Percentiles rank a stretch among this genome's conserved stretches.
phyloP scores from a whole-genome alignment of 2,329 filamentous ascomycete species.

The Colletotrichum sp. region DNA sequence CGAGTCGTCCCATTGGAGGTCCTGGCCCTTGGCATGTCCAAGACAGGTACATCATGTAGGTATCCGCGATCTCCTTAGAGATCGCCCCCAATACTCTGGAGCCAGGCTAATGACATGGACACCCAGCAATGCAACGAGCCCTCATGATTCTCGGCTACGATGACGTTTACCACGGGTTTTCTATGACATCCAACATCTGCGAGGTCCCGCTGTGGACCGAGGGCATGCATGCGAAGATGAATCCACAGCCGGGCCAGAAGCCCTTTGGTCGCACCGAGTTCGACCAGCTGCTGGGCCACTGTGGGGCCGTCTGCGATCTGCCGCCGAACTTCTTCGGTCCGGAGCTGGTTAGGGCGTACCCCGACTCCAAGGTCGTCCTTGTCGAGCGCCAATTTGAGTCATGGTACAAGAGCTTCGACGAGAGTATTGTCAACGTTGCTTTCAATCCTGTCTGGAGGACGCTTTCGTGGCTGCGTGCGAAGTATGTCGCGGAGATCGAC shows the following conservation, averaged over 20 bases:
- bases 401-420: slow-evolving; percentile 34
- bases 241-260: slow-evolving; percentile 24
- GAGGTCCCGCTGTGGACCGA: slow-evolving; percentile 4
- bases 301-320: slow-evolving; percentile 42
- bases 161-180: slow-evolving; percentile 34
- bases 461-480: slow-evolving; percentile 26
- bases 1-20: slow-evolving; percentile 22
- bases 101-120: neutral
- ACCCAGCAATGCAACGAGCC: slow-evolving; percentile 28
- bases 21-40: slow-evolving; percentile 18
- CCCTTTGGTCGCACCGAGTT: slow-evolving; percentile 22
- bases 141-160: slow-evolving; percentile 35
- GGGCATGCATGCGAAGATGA: slow-evolving; percentile 26
- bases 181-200: slow-evolving; percentile 18
- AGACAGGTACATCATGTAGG: slow-evolving; percentile 24
- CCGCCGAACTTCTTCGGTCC: slow-evolving; percentile 39
- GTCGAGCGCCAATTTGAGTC: slow-evolving; percentile 30
- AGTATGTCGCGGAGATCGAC: slow-evolving; percentile 21
- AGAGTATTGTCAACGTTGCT: slow-evolving; percentile 14
- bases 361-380: slow-evolving; percentile 45
- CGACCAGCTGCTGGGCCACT: slow-evolving; percentile 24
- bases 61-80: slow-evolving; percentile 24
- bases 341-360: slow-evolving; percentile 46
- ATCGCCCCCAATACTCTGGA: slow-evolving; percentile 1
- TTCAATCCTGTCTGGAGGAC: slow-evolving; percentile 28